These are phyloP conservation scores for Ceratocystis colombiana DNA, from an alignment of 2,329 filamentous ascomycete genomes.

Conservation along the genomic window DNA sequence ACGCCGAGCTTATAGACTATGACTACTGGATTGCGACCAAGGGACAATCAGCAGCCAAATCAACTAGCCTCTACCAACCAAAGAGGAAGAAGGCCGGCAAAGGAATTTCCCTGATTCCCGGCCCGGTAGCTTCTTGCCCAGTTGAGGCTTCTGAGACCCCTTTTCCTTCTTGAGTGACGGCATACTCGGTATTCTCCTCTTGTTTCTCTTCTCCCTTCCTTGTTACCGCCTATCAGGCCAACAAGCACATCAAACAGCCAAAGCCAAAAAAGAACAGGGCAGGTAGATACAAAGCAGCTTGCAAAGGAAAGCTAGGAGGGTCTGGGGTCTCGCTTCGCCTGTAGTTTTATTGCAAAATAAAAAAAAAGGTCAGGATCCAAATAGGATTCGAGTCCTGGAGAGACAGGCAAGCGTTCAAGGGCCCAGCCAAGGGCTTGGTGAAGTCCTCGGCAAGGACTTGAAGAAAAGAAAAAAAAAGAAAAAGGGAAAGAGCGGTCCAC, in stretches of 20 bases:
- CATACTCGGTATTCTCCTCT: too few species aligned
- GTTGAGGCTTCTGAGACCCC: background rate
- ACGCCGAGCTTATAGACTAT: background rate
- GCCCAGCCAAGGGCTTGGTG: background rate
- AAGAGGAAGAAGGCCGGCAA: conserved; percentile 3
- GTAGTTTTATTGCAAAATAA: background rate
- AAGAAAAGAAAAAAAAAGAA: background rate
- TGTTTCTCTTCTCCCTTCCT: too few species aligned
- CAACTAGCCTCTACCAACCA: background rate
- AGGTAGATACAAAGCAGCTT: background rate
- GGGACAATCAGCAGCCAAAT: background rate
- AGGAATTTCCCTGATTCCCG: background rate
- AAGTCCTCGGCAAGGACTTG: conserved; percentile 6
- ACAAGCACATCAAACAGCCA: conserved; percentile 1
- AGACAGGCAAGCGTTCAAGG: background rate
- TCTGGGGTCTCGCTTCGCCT: conserved; percentile 6
- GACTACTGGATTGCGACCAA: background rate
- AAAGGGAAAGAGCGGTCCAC: background rate
- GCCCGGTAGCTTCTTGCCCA: background rate
- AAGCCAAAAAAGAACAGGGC: background rate
- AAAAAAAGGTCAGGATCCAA: background rate
- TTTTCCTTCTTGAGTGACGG: background rate
- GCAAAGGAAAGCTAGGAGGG: background rate
- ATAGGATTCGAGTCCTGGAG: conserved; percentile 4
- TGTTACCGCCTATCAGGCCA: background rate